Evolutionary conservation across 2,329 filamentous ascomycete species (phyloP).

Genomic region (Cladosporium velox): DNA sequence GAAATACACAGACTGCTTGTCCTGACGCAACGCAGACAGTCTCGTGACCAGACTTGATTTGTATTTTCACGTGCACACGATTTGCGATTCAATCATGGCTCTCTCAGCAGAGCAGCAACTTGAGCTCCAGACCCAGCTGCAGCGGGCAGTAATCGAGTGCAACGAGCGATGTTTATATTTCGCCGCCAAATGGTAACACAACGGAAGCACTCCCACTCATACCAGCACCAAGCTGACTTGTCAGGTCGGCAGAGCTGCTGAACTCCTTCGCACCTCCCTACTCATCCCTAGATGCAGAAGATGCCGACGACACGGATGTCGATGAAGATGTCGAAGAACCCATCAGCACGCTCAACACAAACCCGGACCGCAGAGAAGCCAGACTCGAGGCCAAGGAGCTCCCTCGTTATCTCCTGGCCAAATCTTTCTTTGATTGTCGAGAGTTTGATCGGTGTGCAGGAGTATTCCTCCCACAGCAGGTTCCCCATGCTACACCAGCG

Average conservation of each 20-base stretch:
- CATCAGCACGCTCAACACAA: slow-evolving; percentile 53
- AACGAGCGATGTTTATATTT: slow-evolving; percentile 95
- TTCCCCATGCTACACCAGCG: slow-evolving; percentile 49
- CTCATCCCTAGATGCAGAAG: slow-evolving; percentile 28
- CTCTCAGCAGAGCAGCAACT: slow-evolving; percentile 47
- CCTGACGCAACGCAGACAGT: background rate
- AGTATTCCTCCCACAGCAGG: slow-evolving; percentile 70
- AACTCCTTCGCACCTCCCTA: slow-evolving; percentile 70
- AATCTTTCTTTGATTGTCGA: slow-evolving; percentile 91
- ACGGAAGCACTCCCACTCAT: background rate
- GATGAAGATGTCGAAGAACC: slow-evolving; percentile 35
- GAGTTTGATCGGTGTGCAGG: slow-evolving; percentile 93
- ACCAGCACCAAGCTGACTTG: slow-evolving; percentile 22
- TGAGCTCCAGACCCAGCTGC: slow-evolving; percentile 72
- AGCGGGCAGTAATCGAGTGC: slow-evolving; percentile 85
- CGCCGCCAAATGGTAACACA: slow-evolving; percentile 83
- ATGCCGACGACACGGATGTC: slow-evolving; percentile 56
- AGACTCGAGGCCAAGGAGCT: slow-evolving; percentile 76
- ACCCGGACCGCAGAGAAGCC: slow-evolving; percentile 68
- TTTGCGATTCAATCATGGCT: slow-evolving; percentile 26
- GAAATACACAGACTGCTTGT: background rate
- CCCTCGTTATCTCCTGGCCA: slow-evolving; percentile 83
- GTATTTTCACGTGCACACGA: background rate
- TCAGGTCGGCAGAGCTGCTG: slow-evolving; percentile 85
- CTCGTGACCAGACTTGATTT: background rate